phyloP scores from a whole-genome alignment of 495 filamentous ascomycete genomes.

The Xylaria curta region DNA sequence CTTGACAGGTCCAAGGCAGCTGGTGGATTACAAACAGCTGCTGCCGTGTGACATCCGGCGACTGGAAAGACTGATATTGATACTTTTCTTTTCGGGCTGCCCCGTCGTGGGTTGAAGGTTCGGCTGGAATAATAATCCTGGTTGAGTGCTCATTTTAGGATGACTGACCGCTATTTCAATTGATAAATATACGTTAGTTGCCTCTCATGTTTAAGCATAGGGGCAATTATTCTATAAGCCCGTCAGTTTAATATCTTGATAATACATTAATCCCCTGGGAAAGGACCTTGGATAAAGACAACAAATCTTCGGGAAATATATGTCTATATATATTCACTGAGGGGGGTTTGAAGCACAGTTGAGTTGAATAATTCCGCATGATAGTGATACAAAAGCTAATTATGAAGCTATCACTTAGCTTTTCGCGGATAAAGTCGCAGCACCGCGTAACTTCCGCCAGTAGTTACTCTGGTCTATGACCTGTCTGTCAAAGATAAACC shows the following conservation, averaged over 20 bases:
- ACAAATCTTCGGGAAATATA: background rate
- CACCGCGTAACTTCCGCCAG: constrained; percentile 39
- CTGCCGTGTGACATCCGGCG: no score
- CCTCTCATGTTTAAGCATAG: background rate
- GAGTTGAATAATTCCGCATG: background rate
- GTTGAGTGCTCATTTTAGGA: no score
- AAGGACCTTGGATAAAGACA: background rate
- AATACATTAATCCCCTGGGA: background rate
- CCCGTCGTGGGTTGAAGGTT: background rate
- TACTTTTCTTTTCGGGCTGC: background rate
- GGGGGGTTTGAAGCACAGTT: background rate
- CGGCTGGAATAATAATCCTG: background rate
- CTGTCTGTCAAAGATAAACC: constrained; percentile 56
- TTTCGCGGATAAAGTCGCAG: constrained; percentile 12
- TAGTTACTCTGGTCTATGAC: constrained; percentile 52
- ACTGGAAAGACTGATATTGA: background rate
- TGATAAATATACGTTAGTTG: background rate
- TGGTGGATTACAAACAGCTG: no score
- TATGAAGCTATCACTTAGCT: background rate
- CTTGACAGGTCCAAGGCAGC: no score
- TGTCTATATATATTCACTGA: background rate
- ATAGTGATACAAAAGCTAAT: background rate
- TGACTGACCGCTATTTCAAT: background rate
- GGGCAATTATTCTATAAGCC: background rate
- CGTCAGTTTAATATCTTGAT: background rate